A percentile compares a stretch with the other conserved stretches of the same genome.
These are phyloP conservation scores for Emmonsiellopsis sp. DNA, from an alignment of 2,329 filamentous ascomycete species.

Conservation along the genomic window DNA sequence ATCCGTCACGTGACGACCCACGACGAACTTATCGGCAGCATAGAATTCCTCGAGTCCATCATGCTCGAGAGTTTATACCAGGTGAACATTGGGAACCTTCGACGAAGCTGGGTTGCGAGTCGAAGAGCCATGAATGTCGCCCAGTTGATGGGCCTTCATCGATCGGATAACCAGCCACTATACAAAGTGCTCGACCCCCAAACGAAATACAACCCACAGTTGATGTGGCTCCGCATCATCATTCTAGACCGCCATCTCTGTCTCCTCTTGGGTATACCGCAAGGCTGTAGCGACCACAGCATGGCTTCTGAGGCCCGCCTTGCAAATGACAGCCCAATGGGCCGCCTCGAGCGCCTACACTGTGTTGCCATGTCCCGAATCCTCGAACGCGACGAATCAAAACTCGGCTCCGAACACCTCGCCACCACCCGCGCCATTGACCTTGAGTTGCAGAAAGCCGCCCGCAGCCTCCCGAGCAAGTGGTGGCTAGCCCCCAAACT, in stretches of 20 bases:
- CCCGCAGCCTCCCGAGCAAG: constrained; percentile 27
- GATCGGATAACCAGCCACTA: constrained; percentile 13
- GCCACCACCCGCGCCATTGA: constrained; percentile 36
- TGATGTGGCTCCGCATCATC: constrained; percentile 31
- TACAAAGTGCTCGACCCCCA: constrained; percentile 9
- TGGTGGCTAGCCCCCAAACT: constrained; percentile 37
- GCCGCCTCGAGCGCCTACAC: constrained; percentile 39
- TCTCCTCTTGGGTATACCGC: constrained; percentile 33
- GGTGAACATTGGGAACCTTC: constrained; percentile 30
- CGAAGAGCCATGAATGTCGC: constrained; percentile 32
- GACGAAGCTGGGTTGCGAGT: constrained; percentile 28
- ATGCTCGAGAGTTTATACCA: constrained; percentile 33
- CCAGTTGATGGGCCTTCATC: constrained; percentile 35
- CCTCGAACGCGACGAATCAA: constrained; percentile 36
- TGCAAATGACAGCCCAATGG: constrained; percentile 24
- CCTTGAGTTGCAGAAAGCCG: constrained; percentile 32
- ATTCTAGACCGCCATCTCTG: constrained; percentile 29
- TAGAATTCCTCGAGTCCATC: constrained; percentile 36
- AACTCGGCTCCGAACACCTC: constrained; percentile 15
- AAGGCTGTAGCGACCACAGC: constrained; percentile 14
- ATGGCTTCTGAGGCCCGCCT: constrained; percentile 18
- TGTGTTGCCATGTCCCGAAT: constrained; percentile 36
- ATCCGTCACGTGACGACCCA: constrained; percentile 25
- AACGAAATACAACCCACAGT: constrained; percentile 6
- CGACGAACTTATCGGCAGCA: constrained; percentile 26